Conservation (phyloP, 2,329 filamentous ascomycete species). For the Pseudogymnoascus sp. region DNA sequence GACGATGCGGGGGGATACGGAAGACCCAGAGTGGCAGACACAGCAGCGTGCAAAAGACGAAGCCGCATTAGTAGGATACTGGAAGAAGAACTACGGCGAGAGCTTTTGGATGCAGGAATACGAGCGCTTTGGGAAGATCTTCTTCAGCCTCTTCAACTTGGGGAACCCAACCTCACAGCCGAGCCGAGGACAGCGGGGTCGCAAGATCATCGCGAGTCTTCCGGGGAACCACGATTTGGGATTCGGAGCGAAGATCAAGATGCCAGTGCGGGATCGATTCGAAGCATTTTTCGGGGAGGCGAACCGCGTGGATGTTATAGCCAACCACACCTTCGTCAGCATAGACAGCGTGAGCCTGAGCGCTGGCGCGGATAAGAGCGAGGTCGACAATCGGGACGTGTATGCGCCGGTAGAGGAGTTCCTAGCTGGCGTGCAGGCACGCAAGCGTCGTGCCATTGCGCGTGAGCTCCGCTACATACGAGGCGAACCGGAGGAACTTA, state of each 20-base stretch:
- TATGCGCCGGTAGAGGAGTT: constrained; percentile 74
- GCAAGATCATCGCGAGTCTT: constrained; percentile 74
- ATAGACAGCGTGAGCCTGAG: constrained; percentile 85
- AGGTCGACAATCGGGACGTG: constrained; percentile 49
- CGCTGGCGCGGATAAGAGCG: constrained; percentile 48
- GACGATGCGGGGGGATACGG: constrained; percentile 54
- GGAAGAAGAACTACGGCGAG: constrained; percentile 69
- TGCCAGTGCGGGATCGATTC: constrained; percentile 75
- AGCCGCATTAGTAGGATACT: constrained; percentile 51
- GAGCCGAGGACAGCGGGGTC: constrained; percentile 50
- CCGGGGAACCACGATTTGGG: constrained; percentile 95
- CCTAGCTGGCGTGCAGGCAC: constrained; percentile 55
- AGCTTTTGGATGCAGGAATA: constrained; percentile 85
- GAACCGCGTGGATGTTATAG: constrained; percentile 86
- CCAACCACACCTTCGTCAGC: constrained; percentile 92
- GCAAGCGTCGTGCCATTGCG: constrained; percentile 61
- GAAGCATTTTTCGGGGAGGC: constrained; percentile 80
- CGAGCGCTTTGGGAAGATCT: constrained; percentile 75
- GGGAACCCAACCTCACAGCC: constrained; percentile 46
- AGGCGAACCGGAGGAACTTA: constrained; percentile 45
- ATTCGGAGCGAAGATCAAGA: constrained; percentile 77
- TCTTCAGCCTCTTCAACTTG: constrained; percentile 62
- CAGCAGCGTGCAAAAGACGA: constrained; percentile 46
- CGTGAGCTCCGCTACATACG: constrained; percentile 61
- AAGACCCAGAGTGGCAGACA: constrained; percentile 52